Evolutionary conservation across 352 stramenopile species (phyloP), one percentile per base, ranked within the genome.

Genomic region (Elongisporangium prolatum): DNA sequence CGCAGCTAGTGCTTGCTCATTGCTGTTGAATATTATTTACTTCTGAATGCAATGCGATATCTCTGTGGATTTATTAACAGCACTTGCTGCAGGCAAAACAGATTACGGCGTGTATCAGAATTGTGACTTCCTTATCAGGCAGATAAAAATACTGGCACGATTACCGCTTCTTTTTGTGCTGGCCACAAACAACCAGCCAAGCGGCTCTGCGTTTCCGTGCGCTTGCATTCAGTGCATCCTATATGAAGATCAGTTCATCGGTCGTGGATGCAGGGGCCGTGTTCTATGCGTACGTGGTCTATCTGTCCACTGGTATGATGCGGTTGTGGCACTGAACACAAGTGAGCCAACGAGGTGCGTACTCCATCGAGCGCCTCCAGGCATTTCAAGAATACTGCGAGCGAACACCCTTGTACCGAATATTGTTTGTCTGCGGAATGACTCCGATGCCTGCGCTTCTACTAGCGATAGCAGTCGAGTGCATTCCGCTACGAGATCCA

Each of bases 261-360:
- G 9, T 40, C 14, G 28, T 13, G 8, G 28, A 40, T 40, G 28
- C 28, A 40, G 28, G 28, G 14, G 28, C 28, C 14, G 4, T 40
- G 5, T 5, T 40, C 28, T 40, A 40, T 9, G 28, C 28, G 14
- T 40, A 40, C 9, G 5, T 40, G 28, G 4, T 40, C 1, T 13
- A 40, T 40, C 5, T 8, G 28, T 9, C 14, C 28, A 8, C 9
- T 40, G 28, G 28, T 9, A 13, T 13, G 8, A 40, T 40, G 28
- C 8, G 14, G 9, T 9, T 14, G 8, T 40, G 28, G 28, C 28
- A 40, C 2, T 9, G 28, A 40, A 40, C 28, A 13, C 64, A 64
- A 37, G 61, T 71, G 13, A 67, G 64, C 48, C 60, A 68, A 1
- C 57, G 60, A 24, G 60, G 64, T 0, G 61, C 67, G 28, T 67